phyloP scores from a whole-genome alignment of 2,329 filamentous ascomycete genomes.

The Thelonectria olida region DNA sequence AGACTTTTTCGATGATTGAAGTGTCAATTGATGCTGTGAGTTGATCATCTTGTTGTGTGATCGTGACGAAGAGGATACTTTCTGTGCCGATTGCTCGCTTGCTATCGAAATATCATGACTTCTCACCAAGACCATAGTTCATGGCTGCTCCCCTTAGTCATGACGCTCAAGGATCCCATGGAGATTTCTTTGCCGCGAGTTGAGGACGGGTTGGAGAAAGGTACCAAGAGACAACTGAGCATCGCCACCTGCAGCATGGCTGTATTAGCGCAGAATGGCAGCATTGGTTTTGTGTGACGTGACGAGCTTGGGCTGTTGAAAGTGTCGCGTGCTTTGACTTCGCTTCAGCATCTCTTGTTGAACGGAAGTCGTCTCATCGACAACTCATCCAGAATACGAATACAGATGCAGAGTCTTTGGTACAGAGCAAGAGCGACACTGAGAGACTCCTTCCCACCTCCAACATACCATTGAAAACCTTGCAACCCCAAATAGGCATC shows the following conservation, averaged over 20 bases:
- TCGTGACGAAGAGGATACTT: no score
- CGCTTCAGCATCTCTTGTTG: background rate
- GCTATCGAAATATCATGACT: no score
- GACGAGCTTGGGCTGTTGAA: background rate
- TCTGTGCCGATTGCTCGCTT: no score
- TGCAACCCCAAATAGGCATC: constrained; percentile 19
- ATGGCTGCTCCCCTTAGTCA: no score
- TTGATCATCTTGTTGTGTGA: background rate
- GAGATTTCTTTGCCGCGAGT: background rate
- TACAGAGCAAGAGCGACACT: background rate
- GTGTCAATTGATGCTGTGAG: background rate
- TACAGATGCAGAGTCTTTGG: no score
- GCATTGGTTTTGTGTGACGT: background rate
- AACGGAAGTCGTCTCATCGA: no score
- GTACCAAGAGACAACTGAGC: background rate
- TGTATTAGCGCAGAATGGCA: background rate
- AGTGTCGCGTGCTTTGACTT: constrained; percentile 17
- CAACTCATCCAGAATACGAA: no score
- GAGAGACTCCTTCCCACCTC: background rate
- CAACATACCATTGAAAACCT: background rate
- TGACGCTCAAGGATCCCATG: no score
- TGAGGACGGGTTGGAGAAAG: background rate
- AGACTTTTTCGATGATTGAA: background rate
- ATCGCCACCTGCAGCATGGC: background rate
- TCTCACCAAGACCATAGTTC: no score